Conservation (phyloP, 2,329 filamentous ascomycete genomes). For the Stachybotrys chlorohalonatus region DNA sequence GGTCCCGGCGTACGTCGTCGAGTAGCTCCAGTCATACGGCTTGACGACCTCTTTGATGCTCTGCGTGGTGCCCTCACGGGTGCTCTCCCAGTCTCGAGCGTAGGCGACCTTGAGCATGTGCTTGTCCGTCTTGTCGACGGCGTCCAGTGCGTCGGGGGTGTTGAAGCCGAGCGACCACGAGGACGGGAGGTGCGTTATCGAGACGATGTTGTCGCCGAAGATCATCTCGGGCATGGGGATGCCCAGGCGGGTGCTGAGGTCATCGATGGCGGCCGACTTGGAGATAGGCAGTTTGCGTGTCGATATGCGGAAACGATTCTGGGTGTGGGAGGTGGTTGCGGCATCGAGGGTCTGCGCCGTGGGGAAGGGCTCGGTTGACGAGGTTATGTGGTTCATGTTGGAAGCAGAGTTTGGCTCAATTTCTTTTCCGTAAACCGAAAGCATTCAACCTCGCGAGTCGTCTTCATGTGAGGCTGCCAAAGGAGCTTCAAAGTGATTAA, state of each 20-base stretch:
- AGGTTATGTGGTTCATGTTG: conserved; percentile 29
- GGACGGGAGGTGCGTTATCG: conserved; percentile 62
- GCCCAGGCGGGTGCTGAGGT: conserved; percentile 66
- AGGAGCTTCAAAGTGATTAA: too few relatives aligned
- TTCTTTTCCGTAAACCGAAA: too few relatives aligned
- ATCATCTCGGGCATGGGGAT: conserved; percentile 98
- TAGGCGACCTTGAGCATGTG: conserved; percentile 92
- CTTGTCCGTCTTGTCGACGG: conserved; percentile 86
- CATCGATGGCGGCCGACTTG: conserved; percentile 82
- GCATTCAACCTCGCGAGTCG: too few relatives aligned
- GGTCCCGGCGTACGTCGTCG: conserved; percentile 75
- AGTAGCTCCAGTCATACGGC: conserved; percentile 98
- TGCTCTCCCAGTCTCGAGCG: conserved; percentile 71
- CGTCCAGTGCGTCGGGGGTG: conserved; percentile 78
- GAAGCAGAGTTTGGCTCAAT: neutral
- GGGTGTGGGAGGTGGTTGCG: conserved; percentile 47
- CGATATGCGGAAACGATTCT: conserved; percentile 63
- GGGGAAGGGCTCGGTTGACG: conserved; percentile 45
- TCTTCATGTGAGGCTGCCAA: too few relatives aligned
- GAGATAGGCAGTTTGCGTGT: conserved; percentile 91
- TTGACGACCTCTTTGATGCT: conserved; percentile 91
- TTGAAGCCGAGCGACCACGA: conserved; percentile 76
- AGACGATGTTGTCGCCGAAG: conserved; percentile 86
- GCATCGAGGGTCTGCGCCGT: conserved; percentile 37
- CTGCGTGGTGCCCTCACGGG: conserved; percentile 65